These are phyloP conservation scores for Pleurotus djamor DNA, from an alignment of 768 basidiomycete genomes.

Conservation along the genomic window DNA sequence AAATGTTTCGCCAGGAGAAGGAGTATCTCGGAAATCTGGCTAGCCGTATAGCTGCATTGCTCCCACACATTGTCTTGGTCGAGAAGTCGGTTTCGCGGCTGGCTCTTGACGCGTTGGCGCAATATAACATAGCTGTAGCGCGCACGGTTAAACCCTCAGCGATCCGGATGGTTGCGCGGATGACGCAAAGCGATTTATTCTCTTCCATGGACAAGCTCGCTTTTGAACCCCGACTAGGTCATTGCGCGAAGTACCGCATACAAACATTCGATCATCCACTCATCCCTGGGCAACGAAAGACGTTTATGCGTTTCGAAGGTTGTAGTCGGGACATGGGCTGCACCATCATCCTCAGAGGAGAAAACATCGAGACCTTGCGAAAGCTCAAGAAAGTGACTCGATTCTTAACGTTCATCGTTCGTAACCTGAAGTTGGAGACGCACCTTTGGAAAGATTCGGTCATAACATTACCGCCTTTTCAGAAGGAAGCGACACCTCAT, in stretches of 20 bases:
- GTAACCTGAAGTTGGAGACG: constrained; percentile 92
- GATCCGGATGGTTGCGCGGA: constrained; percentile 84
- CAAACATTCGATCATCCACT: constrained; percentile 94
- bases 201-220: constrained; percentile 95
- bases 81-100: constrained; percentile 90
- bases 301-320: constrained; percentile 98
- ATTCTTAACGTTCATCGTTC: constrained; percentile 89
- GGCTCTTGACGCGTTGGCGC: constrained; percentile 83
- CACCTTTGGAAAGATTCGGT: constrained; percentile 92
- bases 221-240: constrained; percentile 84
- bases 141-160: constrained; percentile 87
- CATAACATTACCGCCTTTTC: constrained; percentile 68
- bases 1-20: constrained; percentile 89
- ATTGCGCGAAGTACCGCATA: constrained; percentile 81
- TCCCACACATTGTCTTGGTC: constrained; percentile 91
- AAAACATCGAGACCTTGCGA: constrained; percentile 72
- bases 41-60: constrained; percentile 83
- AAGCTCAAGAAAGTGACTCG: constrained; percentile 91
- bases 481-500: constrained; percentile 60
- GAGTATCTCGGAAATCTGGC: constrained; percentile 90
- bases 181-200: constrained; percentile 93
- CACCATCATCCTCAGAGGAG: constrained; percentile 90
- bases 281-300: constrained; percentile 93
- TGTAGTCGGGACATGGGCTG: constrained; percentile 92
- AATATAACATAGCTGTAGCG: constrained; percentile 88